phyloP scores from a whole-genome alignment of 805 yeast species.

The Cyberlindnera veronae region DNA sequence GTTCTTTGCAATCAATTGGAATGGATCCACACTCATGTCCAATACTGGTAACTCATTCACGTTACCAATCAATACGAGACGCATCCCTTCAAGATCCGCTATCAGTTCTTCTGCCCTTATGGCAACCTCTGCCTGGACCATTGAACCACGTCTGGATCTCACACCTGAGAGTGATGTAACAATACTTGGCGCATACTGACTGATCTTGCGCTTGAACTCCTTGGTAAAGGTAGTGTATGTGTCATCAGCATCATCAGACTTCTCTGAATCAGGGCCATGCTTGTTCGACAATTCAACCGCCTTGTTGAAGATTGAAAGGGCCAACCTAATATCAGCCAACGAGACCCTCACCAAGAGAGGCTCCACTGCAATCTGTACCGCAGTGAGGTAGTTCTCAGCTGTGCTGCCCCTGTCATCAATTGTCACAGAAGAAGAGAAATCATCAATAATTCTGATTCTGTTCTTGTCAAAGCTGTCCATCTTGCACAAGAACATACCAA shows the following conservation, averaged over 20 bases:
- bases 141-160: constrained; percentile 21
- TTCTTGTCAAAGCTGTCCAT: constrained; percentile 67
- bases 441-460: constrained; percentile 76
- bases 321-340: constrained; percentile 79
- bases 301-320: constrained; percentile 64
- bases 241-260: constrained; percentile 18
- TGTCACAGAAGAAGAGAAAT: constrained; percentile 75
- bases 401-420: constrained; percentile 70
- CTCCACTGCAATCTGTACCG: constrained; percentile 68
- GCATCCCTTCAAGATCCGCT: constrained; percentile 67
- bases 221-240: constrained; percentile 47
- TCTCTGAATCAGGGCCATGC: constrained; percentile 19
- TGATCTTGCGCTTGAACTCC: constrained; percentile 56
- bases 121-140: constrained; percentile 35
- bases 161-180: constrained; percentile 45
- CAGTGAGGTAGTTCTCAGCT: constrained; percentile 52
- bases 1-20: constrained; percentile 62
- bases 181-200: constrained; percentile 68
- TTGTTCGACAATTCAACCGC: constrained; percentile 49
- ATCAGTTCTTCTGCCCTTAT: constrained; percentile 66
- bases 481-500: constrained; percentile 80
- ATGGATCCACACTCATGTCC: constrained; percentile 71
- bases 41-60: constrained; percentile 86
- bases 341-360: constrained; percentile 81
- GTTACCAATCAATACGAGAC: constrained; percentile 84